Percentiles rank a stretch among this genome's conserved stretches.
Conservation (phyloP, 441 rosid species). For the Euphorbia celastroides region DNA sequence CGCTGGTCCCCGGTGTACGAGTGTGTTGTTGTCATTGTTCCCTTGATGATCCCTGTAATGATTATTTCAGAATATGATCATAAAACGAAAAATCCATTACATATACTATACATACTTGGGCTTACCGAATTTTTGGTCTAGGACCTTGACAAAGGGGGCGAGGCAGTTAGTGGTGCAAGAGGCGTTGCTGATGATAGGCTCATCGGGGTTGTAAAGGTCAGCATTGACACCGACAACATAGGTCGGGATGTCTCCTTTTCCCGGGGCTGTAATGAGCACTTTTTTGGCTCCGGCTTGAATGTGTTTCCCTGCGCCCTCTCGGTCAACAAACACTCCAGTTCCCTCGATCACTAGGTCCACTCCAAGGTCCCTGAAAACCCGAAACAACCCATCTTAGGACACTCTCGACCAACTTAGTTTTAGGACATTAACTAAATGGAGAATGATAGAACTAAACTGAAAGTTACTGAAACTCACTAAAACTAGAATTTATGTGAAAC, state of each 20-base stretch:
- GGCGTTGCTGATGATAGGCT: slow-evolving; percentile 91
- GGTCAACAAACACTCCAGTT: slow-evolving; percentile 93
- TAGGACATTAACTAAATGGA: too few species aligned
- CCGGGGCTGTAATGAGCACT: slow-evolving; percentile 93
- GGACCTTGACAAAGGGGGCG: slow-evolving; percentile 97
- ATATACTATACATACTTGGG: too few species aligned
- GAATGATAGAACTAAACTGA: background rate
- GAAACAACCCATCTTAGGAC: background rate
- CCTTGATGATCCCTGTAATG: slow-evolving; percentile 96
- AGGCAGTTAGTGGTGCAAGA: slow-evolving; percentile 98
- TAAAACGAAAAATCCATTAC: too few species aligned
- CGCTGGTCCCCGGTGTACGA: slow-evolving; percentile 98
- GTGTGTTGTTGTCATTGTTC: slow-evolving; percentile 92
- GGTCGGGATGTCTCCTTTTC: slow-evolving; percentile 95
- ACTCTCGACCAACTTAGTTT: too few species aligned
- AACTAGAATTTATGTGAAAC: too few species aligned
- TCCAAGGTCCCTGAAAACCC: slow-evolving; percentile 56
- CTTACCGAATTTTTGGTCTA: slow-evolving; percentile 92
- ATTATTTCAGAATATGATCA: too few species aligned
- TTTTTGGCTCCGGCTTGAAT: slow-evolving; percentile 91
- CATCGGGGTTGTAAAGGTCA: slow-evolving; percentile 58
- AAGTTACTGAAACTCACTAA: too few species aligned
- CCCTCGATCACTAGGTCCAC: slow-evolving; percentile 94
- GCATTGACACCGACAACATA: slow-evolving; percentile 94
- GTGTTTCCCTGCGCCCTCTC: slow-evolving; percentile 97